These are phyloP conservation scores for Comarum palustre DNA, from an alignment of 306 rosid genomes.

Conservation along the genomic window DNA sequence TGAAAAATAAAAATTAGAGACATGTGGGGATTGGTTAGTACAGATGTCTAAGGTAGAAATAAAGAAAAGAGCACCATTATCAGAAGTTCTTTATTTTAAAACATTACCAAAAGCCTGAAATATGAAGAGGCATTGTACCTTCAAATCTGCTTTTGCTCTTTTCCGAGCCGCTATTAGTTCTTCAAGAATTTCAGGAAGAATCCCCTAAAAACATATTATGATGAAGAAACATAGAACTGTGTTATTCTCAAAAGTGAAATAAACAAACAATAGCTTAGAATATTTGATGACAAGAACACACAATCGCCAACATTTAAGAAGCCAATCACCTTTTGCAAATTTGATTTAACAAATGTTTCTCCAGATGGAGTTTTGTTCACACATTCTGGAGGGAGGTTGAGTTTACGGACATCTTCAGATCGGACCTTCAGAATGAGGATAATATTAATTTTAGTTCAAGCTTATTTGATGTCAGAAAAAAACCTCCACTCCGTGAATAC, in stretches of 20 bases:
- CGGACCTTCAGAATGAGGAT: conserved; percentile 52
- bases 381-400: conserved; percentile 77
- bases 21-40: conserved; percentile 22
- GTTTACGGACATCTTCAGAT: conserved; percentile 66
- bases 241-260: conserved; percentile 15
- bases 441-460: neutral
- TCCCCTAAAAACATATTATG: conserved; percentile 58
- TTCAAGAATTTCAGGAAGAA: conserved; percentile 98
- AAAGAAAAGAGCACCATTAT: conserved; percentile 14
- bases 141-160: conserved; percentile 94
- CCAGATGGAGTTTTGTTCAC: conserved; percentile 94
- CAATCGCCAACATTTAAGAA: neutral
- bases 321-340: conserved; percentile 67
- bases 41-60: conserved; percentile 10
- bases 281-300: neutral
- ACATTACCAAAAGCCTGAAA: conserved; percentile 8
- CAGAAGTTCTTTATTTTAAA: neutral
- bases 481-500: conserved; percentile 6
- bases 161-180: conserved; percentile 87
- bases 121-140: conserved; percentile 45
- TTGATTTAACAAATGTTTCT: conserved; percentile 80
- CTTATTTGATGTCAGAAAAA: conserved; percentile 14
- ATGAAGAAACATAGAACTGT: conserved; percentile 12
- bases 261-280: conserved; percentile 8
- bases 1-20: conserved; percentile 18